phyloP scores from a whole-genome alignment of 164 flowering plant genomes.

The Vitis cinerea region DNA sequence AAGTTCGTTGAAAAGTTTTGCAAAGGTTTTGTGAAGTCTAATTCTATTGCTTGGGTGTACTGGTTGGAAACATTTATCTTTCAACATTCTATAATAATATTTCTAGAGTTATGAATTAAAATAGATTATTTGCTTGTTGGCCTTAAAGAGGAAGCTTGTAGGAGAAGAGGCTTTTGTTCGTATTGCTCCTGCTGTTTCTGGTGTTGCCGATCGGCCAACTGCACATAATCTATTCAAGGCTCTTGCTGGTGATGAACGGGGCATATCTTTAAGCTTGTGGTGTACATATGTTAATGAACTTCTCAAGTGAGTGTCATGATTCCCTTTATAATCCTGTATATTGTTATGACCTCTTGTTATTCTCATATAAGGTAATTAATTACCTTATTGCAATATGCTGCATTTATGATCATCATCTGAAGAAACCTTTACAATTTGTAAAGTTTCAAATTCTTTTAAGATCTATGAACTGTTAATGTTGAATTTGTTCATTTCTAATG shows the following conservation, averaged over 20 bases:
- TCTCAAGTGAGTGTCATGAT: conserved; percentile 58
- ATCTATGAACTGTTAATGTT: no score
- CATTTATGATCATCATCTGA: neutral
- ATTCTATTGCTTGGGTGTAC: neutral
- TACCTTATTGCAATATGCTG: neutral
- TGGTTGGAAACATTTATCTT: neutral
- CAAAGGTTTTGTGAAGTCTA: neutral
- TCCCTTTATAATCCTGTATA: neutral
- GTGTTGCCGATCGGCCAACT: conserved; percentile 88
- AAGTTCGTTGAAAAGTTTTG: no score
- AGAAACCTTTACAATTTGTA: neutral
- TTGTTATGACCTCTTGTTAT: neutral
- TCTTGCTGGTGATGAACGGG: conserved; percentile 72
- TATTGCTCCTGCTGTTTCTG: conserved; percentile 87
- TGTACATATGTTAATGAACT: conserved; percentile 65
- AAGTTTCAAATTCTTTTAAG: no score
- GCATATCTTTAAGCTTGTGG: conserved; percentile 73
- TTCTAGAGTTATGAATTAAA: conserved; percentile 7
- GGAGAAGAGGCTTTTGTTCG: conserved; percentile 87
- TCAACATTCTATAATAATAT: neutral
- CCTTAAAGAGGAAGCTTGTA: conserved; percentile 56
- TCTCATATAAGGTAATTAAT: neutral
- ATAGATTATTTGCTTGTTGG: conserved; percentile 10
- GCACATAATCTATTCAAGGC: conserved; percentile 83
- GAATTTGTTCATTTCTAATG: neutral